Evolutionary conservation across 2,329 filamentous ascomycete genomes (phyloP).

Genomic region (Aspergillus eucalypticola): DNA sequence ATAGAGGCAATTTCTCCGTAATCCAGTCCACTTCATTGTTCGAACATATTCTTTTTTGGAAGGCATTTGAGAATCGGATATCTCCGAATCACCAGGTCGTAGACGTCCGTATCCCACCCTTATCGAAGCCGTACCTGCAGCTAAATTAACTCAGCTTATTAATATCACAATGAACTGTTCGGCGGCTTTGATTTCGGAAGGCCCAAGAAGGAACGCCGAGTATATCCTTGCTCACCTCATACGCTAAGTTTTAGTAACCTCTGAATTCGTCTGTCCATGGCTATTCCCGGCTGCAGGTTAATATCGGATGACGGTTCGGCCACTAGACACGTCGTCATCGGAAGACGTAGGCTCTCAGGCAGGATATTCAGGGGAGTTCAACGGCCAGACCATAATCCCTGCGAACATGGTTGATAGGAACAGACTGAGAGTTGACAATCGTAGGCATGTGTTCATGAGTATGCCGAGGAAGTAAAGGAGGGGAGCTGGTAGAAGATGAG

Average conservation of each 20-base stretch:
- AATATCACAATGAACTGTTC: not conserved
- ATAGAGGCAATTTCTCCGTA: slow-evolving; percentile 7
- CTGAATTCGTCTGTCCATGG: not conserved
- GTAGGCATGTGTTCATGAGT: not conserved
- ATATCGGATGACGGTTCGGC: not conserved
- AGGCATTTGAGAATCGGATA: not conserved
- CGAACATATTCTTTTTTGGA: too few relatives aligned
- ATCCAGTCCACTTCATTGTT: not conserved
- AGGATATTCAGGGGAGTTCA: not conserved
- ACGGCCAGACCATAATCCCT: not conserved
- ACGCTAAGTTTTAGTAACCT: not conserved
- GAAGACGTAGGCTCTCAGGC: not conserved
- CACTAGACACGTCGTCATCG: not conserved
- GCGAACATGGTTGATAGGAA: not conserved
- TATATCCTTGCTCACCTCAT: not conserved
- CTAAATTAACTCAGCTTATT: not conserved
- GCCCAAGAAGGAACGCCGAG: not conserved
- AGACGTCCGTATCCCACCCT: not conserved
- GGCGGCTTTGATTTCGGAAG: not conserved
- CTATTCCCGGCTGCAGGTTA: not conserved
- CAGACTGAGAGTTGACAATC: not conserved
- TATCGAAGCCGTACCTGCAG: slow-evolving; percentile 5
- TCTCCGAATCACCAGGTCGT: not conserved
- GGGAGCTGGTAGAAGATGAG: not conserved
- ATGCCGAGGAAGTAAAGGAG: not conserved